Base-by-base conservation (phyloP, 2,329 filamentous ascomycete genomes). In the Ophiostoma triangulosporum region DNA sequence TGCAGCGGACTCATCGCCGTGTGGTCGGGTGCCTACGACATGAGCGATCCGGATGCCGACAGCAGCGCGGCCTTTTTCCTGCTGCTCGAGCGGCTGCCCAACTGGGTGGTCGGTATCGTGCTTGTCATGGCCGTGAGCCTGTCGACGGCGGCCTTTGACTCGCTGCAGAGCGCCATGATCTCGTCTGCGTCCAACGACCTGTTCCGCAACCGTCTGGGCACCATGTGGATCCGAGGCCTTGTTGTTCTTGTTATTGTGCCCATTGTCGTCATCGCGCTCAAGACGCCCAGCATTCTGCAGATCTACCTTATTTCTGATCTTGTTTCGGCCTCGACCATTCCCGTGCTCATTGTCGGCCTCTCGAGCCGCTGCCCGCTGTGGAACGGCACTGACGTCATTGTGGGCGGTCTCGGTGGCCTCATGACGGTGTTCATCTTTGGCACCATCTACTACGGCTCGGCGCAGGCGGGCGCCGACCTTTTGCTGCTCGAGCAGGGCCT, bases 301-400 rank as follows among this genome's bases (percentile, higher is more conserved):
- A 89, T 91, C 65, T 91, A 87, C 70, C 75, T 91, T 58, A 88
- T 91, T 63, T 85, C 83, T 45, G 86, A 91, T 64, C 75, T 93
- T 7, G 77, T 93, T 56, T 88, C 85, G 15, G 84, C 87, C 1
- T 78, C 84, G 15, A 80, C 82, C 48, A 84, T 93, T 52, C 87
- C 87, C 0, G 81, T 86, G 11, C 71, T 93, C 6, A 70, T 87
- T 49, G 67, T 93, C n/a, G 87, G 87, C 0, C 70, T 93, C 7
- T 76, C 71, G 32, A 78, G 86, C 50, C 69, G 69, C 45, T 70
- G 70, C 63, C 86, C 85, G 69, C 89, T 79, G 73, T 88, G 86
- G 81, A 78, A 81, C 43, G 87, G 87, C 15, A 86, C 88, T 61
- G 87, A 93, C 66, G 85, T 91, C 27, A 79, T 93, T 15, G 75